A percentile compares a stretch with the other conserved stretches of the same genome.
Evolutionary conservation across 2,329 filamentous ascomycete genomes (phyloP).

Genomic region (Ophiostoma piceae): DNA sequence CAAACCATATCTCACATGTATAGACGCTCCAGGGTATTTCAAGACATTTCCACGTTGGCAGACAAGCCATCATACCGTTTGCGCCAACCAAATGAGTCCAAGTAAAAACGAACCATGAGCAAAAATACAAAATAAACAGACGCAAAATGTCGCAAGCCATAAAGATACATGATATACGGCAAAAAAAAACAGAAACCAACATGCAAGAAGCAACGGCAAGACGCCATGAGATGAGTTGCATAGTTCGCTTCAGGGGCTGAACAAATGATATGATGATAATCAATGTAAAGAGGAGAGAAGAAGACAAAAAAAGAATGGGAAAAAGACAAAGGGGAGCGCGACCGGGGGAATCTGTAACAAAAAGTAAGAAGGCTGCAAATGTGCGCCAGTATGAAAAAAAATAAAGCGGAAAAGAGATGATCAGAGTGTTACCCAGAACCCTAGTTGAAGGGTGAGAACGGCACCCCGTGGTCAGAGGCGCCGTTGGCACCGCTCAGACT

Average conservation of each 20-base stretch:
- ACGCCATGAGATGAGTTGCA: neutral
- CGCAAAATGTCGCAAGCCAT: neutral
- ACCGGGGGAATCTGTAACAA: constrained; percentile 9
- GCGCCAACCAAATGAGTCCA: constrained; percentile 16
- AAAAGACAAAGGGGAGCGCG: neutral
- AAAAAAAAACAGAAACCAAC: neutral
- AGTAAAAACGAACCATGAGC: neutral
- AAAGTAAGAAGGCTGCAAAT: neutral
- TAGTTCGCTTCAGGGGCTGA: neutral
- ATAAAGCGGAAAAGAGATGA: neutral
- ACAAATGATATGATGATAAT: neutral
- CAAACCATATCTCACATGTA: constrained; percentile 9
- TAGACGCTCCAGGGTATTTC: constrained; percentile 14
- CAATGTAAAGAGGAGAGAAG: neutral
- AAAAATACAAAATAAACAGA: neutral
- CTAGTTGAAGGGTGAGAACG: neutral
- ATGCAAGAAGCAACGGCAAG: neutral
- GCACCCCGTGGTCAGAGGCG: neutral
- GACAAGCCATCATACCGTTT: constrained; percentile 15
- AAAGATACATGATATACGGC: neutral
- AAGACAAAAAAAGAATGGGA: neutral
- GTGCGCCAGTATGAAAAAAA: neutral
- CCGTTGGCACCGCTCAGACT: neutral
- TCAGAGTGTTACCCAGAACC: too few relatives aligned
- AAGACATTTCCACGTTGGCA: constrained; percentile 15